Percentiles rank a stretch among this genome's conserved stretches.
Conservation (phyloP, 768 basidiomycete genomes). For the Hygrocybe coccinea region DNA sequence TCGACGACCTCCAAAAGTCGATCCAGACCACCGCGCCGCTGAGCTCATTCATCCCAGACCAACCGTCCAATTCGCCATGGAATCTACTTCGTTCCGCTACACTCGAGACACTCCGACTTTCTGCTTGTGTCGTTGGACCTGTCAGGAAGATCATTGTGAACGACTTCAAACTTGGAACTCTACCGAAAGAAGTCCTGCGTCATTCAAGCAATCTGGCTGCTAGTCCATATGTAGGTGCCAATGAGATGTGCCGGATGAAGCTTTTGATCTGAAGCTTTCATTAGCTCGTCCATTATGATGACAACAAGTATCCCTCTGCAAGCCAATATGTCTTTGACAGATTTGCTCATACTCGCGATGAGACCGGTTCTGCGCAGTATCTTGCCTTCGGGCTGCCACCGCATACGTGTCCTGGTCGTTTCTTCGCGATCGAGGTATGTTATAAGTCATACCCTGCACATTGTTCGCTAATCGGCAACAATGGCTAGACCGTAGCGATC, state of each 20-base stretch:
- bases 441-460: background rate
- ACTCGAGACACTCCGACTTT: background rate
- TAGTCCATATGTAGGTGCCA: background rate
- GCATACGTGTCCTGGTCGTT: background rate
- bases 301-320: background rate
- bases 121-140: background rate
- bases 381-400: background rate
- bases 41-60: background rate
- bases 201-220: background rate
- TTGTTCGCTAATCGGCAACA: background rate
- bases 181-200: background rate
- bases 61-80: background rate
- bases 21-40: background rate
- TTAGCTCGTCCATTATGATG: background rate
- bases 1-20: background rate
- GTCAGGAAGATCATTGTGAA: conserved; percentile 1
- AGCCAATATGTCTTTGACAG: background rate
- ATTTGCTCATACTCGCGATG: background rate
- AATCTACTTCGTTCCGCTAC: background rate
- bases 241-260: background rate
- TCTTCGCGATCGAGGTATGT: background rate
- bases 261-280: background rate
- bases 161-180: background rate
- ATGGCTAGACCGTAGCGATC: background rate
- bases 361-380: background rate